Percentiles rank a stretch among this genome's conserved stretches.
These are phyloP conservation scores for Boletus patriciae DNA, from an alignment of 768 basidiomycete genomes.

Conservation along the genomic window DNA sequence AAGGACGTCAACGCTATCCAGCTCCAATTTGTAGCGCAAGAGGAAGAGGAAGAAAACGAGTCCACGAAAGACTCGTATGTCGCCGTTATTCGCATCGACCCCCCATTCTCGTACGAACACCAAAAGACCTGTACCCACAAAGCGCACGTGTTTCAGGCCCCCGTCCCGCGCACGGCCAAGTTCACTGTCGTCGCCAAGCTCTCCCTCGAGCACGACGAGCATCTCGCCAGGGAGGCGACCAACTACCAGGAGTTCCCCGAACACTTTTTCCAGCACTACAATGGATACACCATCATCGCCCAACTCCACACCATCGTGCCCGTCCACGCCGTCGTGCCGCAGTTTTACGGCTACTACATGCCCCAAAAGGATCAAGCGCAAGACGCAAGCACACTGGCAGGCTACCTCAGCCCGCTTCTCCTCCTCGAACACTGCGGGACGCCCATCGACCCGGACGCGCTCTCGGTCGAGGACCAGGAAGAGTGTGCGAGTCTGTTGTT, in stretches of 20 bases:
- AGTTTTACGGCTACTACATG: constrained; percentile 63
- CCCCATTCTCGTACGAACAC: constrained; percentile 13
- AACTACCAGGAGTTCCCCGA: constrained; percentile 31
- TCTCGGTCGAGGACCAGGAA: constrained; percentile 38
- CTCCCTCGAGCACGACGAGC: constrained; percentile 38
- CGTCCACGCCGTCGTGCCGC: constrained; percentile 53
- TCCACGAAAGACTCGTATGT: not conserved
- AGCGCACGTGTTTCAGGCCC: no score
- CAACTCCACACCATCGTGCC: constrained; percentile 45
- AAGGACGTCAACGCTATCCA: not conserved
- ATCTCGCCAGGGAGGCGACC: constrained; percentile 34
- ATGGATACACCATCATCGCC: constrained; percentile 23
- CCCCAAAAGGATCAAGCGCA: constrained; percentile 16
- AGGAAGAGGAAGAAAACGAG: not conserved
- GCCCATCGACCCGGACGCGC: constrained; percentile 28
- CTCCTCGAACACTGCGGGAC: constrained; percentile 50
- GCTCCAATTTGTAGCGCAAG: not conserved
- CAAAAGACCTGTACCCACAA: constrained; percentile 12
- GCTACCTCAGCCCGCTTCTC: constrained; percentile 42
- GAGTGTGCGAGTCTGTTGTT: constrained; percentile 43
- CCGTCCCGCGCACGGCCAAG: constrained; percentile 31
- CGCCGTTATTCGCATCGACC: constrained; percentile 14
- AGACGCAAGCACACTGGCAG: no score
- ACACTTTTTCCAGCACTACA: constrained; percentile 29
- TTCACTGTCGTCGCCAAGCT: constrained; percentile 49